These are phyloP conservation scores for Cardamine occulta DNA, from an alignment of 345 rosid genomes.

Conservation along the genomic window DNA sequence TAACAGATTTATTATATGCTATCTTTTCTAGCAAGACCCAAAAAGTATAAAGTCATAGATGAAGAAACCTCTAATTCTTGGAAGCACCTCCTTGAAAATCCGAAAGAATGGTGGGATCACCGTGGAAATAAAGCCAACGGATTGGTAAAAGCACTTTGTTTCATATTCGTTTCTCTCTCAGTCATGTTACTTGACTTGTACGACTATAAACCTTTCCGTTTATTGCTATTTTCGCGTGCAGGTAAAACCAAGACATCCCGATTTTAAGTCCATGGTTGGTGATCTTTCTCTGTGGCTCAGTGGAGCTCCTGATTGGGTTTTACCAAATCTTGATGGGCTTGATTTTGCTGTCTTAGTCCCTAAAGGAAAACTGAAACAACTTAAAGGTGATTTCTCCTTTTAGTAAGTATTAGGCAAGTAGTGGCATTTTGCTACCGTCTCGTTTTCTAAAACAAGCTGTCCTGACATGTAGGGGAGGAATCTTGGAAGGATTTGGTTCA, in stretches of 20 bases:
- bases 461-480: slow-evolving; percentile 56
- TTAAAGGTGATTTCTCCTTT: slow-evolving; percentile 47
- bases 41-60: slow-evolving; percentile 31
- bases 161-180: neutral
- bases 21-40: slow-evolving; percentile 17
- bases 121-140: slow-evolving; percentile 59
- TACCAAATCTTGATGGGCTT: slow-evolving; percentile 45
- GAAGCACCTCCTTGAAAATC: slow-evolving; percentile 63
- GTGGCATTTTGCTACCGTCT: slow-evolving; percentile 1
- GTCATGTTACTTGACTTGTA: slow-evolving; percentile 14
- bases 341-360: slow-evolving; percentile 46
- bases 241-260: slow-evolving; percentile 69
- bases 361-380: slow-evolving; percentile 43
- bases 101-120: slow-evolving; percentile 70
- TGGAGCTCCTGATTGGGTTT: slow-evolving; percentile 54
- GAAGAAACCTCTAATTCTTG: slow-evolving; percentile 46
- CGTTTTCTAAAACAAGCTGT: neutral
- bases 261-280: slow-evolving; percentile 66
- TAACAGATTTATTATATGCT: neutral
- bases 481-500: slow-evolving; percentile 73
- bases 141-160: slow-evolving; percentile 49
- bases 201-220: slow-evolving; percentile 6
- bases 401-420: neutral
- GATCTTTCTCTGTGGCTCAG: slow-evolving; percentile 58
- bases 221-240: slow-evolving; percentile 22